Base-by-base conservation (phyloP, 257 asterid species). In the Knoxia roxburghii region DNA sequence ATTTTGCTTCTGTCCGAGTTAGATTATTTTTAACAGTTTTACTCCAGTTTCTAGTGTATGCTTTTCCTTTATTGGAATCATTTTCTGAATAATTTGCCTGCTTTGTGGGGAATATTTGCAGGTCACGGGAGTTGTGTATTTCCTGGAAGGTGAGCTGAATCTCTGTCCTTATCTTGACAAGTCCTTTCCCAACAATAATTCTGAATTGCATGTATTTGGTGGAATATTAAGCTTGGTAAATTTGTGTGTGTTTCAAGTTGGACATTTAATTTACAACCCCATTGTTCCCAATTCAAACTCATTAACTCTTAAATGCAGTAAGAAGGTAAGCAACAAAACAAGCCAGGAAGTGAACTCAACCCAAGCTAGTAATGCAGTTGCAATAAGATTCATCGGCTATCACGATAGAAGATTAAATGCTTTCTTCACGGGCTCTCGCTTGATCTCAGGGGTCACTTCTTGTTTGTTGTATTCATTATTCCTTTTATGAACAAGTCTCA, bases 61-160 rank as follows among this genome's bases (percentile, higher is more conserved):
- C 15, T 53, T 45, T 51, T 68, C 68, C 11, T 64, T 24, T 54
- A 23, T 37, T 65, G 33, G 63, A 48, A 14, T 57, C 64, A 49
- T 75, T 62, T 53, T 40, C 77, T 80, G 84, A 80, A 69, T 51
- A 27, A 49, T 76, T 67, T 79, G 46, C 62, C 68, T 68, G 60
- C 39, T 58, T 73, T 49, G 68, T 80, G 78, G 83, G 72, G 69
- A 56, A 78, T 64, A 64, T 67, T 60, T 87, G 86, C 96, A 94
- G 98, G 99, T 86, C 88, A 87, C 80, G 98, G 87, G 86, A 73
- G 52, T 53, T 94, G 99, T 84, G 65, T 85, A 77, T 90, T 88
- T 87, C 98, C 96, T 69, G 99, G 99, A 87, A 94, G 98, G 99
- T 94, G 74, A 75, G 91, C 74, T 60, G 56, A 61, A 61, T 46